These are phyloP conservation scores for Parastagonospora avenae DNA, from an alignment of 2,329 filamentous ascomycete genomes.

Conservation along the genomic window DNA sequence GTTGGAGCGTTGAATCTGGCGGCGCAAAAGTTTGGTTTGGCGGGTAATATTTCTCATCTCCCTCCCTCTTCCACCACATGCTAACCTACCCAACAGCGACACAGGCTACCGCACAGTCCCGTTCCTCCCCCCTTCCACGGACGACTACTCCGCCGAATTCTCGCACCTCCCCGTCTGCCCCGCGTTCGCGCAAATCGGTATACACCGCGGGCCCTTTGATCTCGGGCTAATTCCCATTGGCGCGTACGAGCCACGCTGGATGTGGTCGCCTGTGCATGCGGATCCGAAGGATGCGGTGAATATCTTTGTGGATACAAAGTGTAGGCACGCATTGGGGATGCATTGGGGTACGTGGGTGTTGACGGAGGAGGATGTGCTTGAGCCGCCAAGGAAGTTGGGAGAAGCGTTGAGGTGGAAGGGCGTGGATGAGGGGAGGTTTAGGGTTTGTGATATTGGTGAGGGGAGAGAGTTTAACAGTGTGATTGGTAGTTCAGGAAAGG, in stretches of 20 bases:
- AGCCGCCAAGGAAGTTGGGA: constrained; percentile 76
- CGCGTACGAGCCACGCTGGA: constrained; percentile 74
- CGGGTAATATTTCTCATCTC: constrained; percentile 51
- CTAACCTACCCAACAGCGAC: constrained; percentile 62
- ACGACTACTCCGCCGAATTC: constrained; percentile 74
- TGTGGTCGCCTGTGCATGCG: constrained; percentile 83
- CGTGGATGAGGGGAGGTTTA: constrained; percentile 78
- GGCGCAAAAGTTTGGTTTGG: constrained; percentile 84
- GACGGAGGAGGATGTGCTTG: constrained; percentile 81
- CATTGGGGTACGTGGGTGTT: constrained; percentile 91
- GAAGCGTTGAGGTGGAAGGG: constrained; percentile 70
- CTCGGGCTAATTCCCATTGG: constrained; percentile 92
- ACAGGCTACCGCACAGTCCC: constrained; percentile 85
- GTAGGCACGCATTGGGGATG: constrained; percentile 78
- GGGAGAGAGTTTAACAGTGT: constrained; percentile 68
- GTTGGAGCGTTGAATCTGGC: constrained; percentile 78
- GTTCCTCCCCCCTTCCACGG: constrained; percentile 52
- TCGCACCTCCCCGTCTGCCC: constrained; percentile 72
- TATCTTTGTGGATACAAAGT: constrained; percentile 84
- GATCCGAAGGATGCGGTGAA: constrained; percentile 87
- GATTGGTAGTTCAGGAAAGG: not conserved
- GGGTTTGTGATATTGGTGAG: constrained; percentile 83
- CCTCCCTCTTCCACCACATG: constrained; percentile 5
- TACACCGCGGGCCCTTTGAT: constrained; percentile 82
- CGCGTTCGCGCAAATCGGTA: constrained; percentile 83